phyloP scores from a whole-genome alignment of 768 basidiomycete species.

The Tephrocybe sp. region DNA sequence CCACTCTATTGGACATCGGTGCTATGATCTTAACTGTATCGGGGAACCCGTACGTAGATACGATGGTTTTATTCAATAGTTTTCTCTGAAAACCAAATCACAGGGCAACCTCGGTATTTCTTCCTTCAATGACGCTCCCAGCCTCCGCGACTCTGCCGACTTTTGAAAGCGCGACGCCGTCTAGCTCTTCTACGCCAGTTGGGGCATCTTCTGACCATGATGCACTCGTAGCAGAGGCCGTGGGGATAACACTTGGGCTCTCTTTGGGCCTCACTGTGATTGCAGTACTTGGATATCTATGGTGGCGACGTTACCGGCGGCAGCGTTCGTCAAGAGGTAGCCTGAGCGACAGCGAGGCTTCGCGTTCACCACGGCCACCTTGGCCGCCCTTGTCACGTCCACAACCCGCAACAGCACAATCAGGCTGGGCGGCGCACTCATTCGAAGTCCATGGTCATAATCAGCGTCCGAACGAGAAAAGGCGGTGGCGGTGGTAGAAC shows the following conservation, averaged over 20 bases:
- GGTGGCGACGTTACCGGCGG: conserved; percentile 22
- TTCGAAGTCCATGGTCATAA: background rate
- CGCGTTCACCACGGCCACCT: conserved; percentile 1
- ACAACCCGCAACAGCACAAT: background rate
- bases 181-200: conserved; percentile 1
- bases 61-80: background rate
- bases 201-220: conserved; percentile 10
- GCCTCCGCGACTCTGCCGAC: conserved; percentile 32
- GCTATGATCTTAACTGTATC: conserved; percentile 34
- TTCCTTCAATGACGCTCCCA: conserved; percentile 35
- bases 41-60: conserved; percentile 30
- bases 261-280: conserved; percentile 26
- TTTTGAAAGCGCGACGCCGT: conserved; percentile 8
- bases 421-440: background rate
- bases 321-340: conserved; percentile 4
- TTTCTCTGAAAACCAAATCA: background rate
- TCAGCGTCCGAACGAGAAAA: background rate
- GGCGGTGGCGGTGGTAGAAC: background rate
- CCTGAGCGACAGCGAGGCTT: conserved; percentile 8
- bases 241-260: conserved; percentile 27
- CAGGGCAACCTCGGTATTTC: conserved; percentile 27
- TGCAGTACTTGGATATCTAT: conserved; percentile 19
- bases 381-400: background rate
- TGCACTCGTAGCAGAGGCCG: conserved; percentile 17
- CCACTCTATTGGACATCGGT: conserved; percentile 35